Evolutionary conservation across 352 stramenopile species (phyloP), one percentile per base, ranked within the genome.

Genomic region (Phytophthora quininea): DNA sequence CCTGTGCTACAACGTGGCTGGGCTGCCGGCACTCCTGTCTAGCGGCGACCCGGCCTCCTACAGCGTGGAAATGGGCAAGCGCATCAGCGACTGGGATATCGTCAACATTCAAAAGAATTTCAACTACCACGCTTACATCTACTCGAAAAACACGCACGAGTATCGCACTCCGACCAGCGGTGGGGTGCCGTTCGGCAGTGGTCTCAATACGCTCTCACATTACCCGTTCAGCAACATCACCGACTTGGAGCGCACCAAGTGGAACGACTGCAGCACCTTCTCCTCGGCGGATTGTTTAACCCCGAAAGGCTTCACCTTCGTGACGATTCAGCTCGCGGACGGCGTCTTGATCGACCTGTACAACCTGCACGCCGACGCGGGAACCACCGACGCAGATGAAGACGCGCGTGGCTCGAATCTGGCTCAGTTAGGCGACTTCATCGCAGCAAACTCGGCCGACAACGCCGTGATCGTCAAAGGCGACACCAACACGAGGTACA

Each of bases 311-410:
- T 84, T 84, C 59, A 84, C 76, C 4, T 72, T 69, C 53, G 46
- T 80, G 43, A 62, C 80, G 53, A 56, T 84, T 29, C 59, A 80
- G 59, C 62, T 84, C 40, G 73, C 63, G 2, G 76, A 81, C n/a
- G 76, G 76, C 24, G 67, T 81, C 30, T 69, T 54, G 9, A 47
- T 84, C 24, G 69, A 84, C 40, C 46, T 84, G 8, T 84, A 84
- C 73, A 84, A 84, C 58, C 57, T 84, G 52, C 76, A 84, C 69
- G 54, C 76, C 12, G 73, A 84, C 37, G 76, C 76, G 2, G 76
- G 70, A 3, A 67, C 49, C 4, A 77, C 56, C 12, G 57, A 67
- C 33, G 70, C 54, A 2, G 76, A 84, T 52, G 48, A 77, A 30
- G 62, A 60, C 4, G 76, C 76, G 3, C 69, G 73, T 3, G 46